Evolutionary conservation across 2,329 filamentous ascomycete genomes (phyloP), one percentile per base, ranked within the genome.

Genomic region (Chaetoscypha palmicola): DNA sequence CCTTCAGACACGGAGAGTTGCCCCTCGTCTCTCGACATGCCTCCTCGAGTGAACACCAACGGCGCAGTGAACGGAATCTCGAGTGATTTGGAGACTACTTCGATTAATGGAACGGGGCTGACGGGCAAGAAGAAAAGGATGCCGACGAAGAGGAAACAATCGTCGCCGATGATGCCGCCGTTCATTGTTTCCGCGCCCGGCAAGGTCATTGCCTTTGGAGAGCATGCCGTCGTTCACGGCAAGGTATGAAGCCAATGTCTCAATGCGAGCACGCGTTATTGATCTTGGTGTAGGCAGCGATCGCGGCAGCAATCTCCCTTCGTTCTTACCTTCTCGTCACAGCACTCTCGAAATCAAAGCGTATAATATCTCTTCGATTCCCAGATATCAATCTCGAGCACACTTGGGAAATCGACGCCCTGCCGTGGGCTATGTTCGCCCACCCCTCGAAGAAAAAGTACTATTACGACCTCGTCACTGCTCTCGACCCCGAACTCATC

Each of bases 111-210:
- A 32, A 35, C 48, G 5, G 33, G 36, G 24, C n/a, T n/a, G n/a
- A n/a, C n/a, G n/a, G n/a, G n/a, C n/a, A 53, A 49, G 42, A 42
- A 14, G 10, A 41, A 39, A 45, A 49, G 38, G 32, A 20, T 33
- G 23, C 20, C 22, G 8, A 5, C 45, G n/a, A 63, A 68, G 38
- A 74, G 78, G 62, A 81, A 77, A 55, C 66, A 71, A 49, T 82
- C 78, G 9, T 77, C 68, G 44, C 79, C 79, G 3, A 78, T 83
- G 78, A 79, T 92, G 67, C 90, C 91, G 33, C 72, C 90, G 49
- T 98, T 98, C 64, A 95, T 98, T 86, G 90, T 97, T 45, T 97
- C 92, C 12, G 91, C 94, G 2, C 92, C 92, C 0, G 94, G 91
- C 52, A 98, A 98, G 65, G 92, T 96, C 61, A 98, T 98, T 64